These are phyloP conservation scores for Grammothele lineata DNA, from an alignment of 768 basidiomycete species.

Conservation along the genomic window DNA sequence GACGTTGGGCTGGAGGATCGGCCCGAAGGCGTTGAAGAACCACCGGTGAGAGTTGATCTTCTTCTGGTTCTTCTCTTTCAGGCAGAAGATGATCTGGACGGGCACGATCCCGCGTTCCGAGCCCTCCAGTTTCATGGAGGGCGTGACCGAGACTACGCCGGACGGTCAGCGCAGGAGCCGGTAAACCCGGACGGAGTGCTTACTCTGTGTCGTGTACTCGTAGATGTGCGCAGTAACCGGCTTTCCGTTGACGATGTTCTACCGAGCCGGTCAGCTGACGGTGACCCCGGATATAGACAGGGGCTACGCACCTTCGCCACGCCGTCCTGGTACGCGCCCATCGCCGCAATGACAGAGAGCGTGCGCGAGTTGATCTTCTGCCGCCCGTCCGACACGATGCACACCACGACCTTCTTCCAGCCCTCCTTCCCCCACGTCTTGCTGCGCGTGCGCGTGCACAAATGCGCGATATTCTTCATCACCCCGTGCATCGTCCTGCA, in stretches of 20 bases:
- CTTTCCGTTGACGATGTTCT: slow-evolving; percentile 76
- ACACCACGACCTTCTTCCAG: slow-evolving; percentile 98
- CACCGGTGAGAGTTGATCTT: slow-evolving; percentile 94
- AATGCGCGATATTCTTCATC: slow-evolving; percentile 87
- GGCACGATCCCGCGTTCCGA: slow-evolving; percentile 79
- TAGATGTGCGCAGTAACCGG: slow-evolving; percentile 88
- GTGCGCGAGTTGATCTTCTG: slow-evolving; percentile 81
- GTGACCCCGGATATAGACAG: too few relatives aligned
- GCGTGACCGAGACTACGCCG: slow-evolving; percentile 67
- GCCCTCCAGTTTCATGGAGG: slow-evolving; percentile 77
- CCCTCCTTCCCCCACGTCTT: slow-evolving; percentile 98
- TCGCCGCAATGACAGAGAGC: slow-evolving; percentile 82
- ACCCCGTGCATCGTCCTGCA: slow-evolving; percentile 94
- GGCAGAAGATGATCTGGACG: slow-evolving; percentile 88
- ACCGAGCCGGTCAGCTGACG: not conserved
- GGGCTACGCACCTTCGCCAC: slow-evolving; percentile 65
- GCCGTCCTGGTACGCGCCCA: slow-evolving; percentile 95
- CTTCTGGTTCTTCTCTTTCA: slow-evolving; percentile 92
- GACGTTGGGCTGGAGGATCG: slow-evolving; percentile 83
- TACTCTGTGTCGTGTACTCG: slow-evolving; percentile 91
- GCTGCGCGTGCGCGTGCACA: slow-evolving; percentile 80
- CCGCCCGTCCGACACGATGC: slow-evolving; percentile 86
- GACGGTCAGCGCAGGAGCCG: slow-evolving; percentile 7
- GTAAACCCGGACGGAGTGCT: slow-evolving; percentile 21
- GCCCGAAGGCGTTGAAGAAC: slow-evolving; percentile 92